Base-by-base conservation (phyloP, 768 basidiomycete species). In the Panaeolus papilionaceus region DNA sequence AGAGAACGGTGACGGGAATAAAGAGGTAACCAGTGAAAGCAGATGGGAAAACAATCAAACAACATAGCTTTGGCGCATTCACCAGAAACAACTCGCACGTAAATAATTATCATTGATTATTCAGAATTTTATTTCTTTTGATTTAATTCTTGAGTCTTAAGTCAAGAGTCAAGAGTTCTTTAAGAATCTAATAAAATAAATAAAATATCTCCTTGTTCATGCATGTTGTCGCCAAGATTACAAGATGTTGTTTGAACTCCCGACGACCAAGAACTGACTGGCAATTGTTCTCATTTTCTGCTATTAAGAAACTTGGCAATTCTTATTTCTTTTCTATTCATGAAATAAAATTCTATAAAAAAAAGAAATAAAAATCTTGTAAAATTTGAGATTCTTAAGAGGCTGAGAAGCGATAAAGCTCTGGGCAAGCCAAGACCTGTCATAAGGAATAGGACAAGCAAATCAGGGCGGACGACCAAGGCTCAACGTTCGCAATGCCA, bases 381-480 rank as follows among this genome's bases (percentile, higher is more conserved):
- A 33, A 33, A 33, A 33, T 3, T 33, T 33, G 5, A 33, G 33
- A 33, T 44, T 12, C 42, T 16, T 49, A 18, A 1, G 26, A 49
- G 23, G 11, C n/a, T 23, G 23, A 23, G 23, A 49, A 49, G 23
- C 1, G 6, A 64, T 67, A 61, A 39, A 37, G 64, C 68, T 33
- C 68, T 69, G 64, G 68, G 68, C 68, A 54, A 69, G 68, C 68
- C 68, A 69, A 69, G 68, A 69, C 42, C 38, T 69, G 64, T 66
- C 65, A 65, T 69, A 69, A 68, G 62, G 33, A 64, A 68, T 51
- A 66, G 63, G 44, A 61, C 61, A 67, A 64, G 67, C 67, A 61
- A 54, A 67, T 45, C 61, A 69, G 64, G 64, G 64, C 65, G 62
- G 49, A 40, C 2, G 12, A 58, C 54, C 54, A 58, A 58, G 54